Evolutionary conservation across 2,329 filamentous ascomycete genomes (phyloP).

Genomic region (Alternaria rosae): DNA sequence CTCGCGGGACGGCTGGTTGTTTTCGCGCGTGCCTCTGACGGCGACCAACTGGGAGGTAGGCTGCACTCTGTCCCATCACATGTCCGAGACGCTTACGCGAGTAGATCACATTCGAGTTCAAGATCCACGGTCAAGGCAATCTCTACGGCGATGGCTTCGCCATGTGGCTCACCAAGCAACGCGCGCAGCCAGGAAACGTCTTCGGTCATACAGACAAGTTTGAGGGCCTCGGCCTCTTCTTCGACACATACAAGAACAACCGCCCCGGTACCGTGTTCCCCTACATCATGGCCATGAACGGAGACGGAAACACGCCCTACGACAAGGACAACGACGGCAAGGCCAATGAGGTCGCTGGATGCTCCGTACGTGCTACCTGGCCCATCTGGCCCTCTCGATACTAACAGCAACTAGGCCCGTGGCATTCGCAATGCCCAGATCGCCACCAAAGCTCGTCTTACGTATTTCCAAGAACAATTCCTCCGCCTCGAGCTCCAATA

Average conservation of each 20-base stretch:
- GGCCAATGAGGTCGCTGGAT: constrained; percentile 88
- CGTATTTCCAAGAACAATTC: constrained; percentile 96
- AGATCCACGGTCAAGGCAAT: constrained; percentile 85
- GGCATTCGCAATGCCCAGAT: constrained; percentile 79
- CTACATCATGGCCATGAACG: constrained; percentile 98
- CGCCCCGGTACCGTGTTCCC: constrained; percentile 94
- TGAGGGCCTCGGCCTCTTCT: constrained; percentile 92
- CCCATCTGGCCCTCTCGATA: background rate
- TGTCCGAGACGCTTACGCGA: constrained; percentile 33
- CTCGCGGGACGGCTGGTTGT: constrained; percentile 92
- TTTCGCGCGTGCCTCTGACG: constrained; percentile 90
- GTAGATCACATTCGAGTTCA: constrained; percentile 90
- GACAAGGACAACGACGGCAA: constrained; percentile 96
- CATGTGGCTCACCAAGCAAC: constrained; percentile 97
- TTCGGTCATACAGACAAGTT: constrained; percentile 90
- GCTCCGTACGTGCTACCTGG: constrained; percentile 67
- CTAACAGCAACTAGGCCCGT: constrained; percentile 64
- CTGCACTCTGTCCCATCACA: background rate
- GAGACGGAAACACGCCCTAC: constrained; percentile 87
- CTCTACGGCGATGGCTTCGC: constrained; percentile 97
- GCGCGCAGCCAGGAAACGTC: constrained; percentile 79
- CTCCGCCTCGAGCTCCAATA: constrained; percentile 93
- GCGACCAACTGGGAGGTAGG: constrained; percentile 94
- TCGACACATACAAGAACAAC: constrained; percentile 99
- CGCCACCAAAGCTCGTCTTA: constrained; percentile 83